Percentiles rank a stretch among this genome's conserved stretches.
phyloP scores from a whole-genome alignment of 2,329 filamentous ascomycete genomes.

The Pseudofabraea citricarpa region DNA sequence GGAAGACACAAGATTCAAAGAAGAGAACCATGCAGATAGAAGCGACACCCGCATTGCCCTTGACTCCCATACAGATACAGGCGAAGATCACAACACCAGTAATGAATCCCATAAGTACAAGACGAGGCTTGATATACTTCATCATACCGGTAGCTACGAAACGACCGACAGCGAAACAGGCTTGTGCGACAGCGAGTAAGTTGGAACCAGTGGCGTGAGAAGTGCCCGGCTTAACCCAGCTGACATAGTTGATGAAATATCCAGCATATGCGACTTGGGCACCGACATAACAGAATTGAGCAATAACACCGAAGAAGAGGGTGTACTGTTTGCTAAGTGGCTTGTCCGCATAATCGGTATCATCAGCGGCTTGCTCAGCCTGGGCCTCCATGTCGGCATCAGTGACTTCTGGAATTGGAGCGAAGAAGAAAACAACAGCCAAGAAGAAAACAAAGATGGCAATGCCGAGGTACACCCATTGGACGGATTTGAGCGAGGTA shows the following conservation, averaged over 20 bases:
- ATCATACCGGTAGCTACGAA: constrained; percentile 64
- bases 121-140: constrained; percentile 55
- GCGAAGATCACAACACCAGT: constrained; percentile 55
- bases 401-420: constrained; percentile 54
- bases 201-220: constrained; percentile 50
- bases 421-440: constrained; percentile 63
- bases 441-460: constrained; percentile 68
- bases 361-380: constrained; percentile 16
- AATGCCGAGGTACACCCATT: constrained; percentile 80
- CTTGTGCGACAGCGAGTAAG: constrained; percentile 68
- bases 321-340: constrained; percentile 34
- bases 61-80: constrained; percentile 32
- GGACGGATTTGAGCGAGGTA: constrained; percentile 61
- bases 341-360: constrained; percentile 16
- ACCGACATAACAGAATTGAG: constrained; percentile 77
- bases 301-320: constrained; percentile 67
- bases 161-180: constrained; percentile 68
- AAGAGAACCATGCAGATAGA: constrained; percentile 64
- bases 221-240: constrained; percentile 32
- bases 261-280: constrained; percentile 19
- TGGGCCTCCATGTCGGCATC: constrained; percentile 49
- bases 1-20: constrained; percentile 78
- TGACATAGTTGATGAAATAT: constrained; percentile 60
- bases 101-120: constrained; percentile 58
- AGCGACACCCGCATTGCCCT: constrained; percentile 49